phyloP scores from a whole-genome alignment of 2,329 filamentous ascomycete genomes.

The Stagonosporopsis cucurbitacearum region DNA sequence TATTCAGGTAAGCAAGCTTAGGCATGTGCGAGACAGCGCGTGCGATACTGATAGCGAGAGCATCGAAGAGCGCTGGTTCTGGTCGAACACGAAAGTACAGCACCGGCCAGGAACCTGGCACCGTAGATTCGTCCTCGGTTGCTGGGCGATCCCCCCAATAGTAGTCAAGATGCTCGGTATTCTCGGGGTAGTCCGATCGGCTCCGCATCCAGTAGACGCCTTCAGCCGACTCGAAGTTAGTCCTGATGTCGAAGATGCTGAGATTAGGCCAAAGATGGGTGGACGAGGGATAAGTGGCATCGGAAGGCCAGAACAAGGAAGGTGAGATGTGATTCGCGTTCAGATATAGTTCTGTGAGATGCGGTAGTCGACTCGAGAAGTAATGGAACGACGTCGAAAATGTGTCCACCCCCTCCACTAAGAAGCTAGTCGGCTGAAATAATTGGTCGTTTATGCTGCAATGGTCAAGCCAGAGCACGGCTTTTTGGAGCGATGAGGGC shows the following conservation, averaged over 20 bases:
- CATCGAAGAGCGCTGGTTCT: neutral
- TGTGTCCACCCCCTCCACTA: neutral
- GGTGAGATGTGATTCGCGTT: neutral
- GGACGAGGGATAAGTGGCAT: neutral
- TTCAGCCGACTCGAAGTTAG: neutral
- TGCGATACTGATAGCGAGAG: conserved; percentile 1
- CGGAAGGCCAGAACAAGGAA: neutral
- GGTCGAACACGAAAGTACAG: conserved; percentile 1
- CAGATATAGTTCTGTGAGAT: neutral
- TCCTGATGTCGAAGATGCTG: neutral
- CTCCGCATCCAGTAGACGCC: too few relatives aligned
- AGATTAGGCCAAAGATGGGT: neutral
- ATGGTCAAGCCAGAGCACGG: too few relatives aligned
- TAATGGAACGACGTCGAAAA: neutral
- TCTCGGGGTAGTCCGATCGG: too few relatives aligned
- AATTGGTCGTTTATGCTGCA: neutral
- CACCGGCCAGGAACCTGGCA: neutral
- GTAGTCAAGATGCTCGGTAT: neutral
- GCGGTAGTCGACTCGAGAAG: neutral
- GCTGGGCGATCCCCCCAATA: neutral
- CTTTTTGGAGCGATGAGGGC: too few relatives aligned
- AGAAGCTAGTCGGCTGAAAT: neutral
- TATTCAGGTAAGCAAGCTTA: conserved; percentile 1
- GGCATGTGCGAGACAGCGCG: neutral
- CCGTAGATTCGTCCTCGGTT: neutral